Evolutionary conservation across 345 rosid genomes (phyloP).

Genomic region (Rhizophora apiculata): DNA sequence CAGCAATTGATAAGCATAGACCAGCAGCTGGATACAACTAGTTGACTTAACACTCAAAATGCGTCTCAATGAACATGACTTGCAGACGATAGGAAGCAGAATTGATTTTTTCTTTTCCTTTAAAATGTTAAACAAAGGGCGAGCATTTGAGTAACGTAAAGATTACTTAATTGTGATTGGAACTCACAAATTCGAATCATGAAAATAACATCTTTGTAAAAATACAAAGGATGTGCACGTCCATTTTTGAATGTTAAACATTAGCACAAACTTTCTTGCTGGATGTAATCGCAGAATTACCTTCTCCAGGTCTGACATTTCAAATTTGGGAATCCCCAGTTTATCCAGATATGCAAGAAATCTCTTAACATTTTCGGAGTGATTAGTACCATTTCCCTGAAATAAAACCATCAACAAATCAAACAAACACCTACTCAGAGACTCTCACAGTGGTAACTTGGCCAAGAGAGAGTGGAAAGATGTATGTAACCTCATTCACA

Average conservation of each 20-base stretch:
- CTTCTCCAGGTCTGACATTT: slow-evolving; percentile 70
- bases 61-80: no score
- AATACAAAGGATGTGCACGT: no score
- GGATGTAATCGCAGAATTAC: slow-evolving; percentile 28
- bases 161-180: no score
- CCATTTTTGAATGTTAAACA: background rate
- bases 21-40: no score
- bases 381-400: slow-evolving; percentile 46
- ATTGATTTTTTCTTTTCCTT: no score
- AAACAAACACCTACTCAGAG: slow-evolving; percentile 10
- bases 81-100: no score
- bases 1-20: no score
- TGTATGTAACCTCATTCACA: slow-evolving; percentile 38
- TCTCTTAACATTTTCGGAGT: slow-evolving; percentile 46
- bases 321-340: slow-evolving; percentile 61
- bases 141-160: no score
- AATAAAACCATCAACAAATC: slow-evolving; percentile 17
- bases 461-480: background rate
- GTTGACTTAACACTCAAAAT: background rate
- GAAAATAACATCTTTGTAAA: no score
- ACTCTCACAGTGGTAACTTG: background rate
- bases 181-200: no score
- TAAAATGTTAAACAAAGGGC: no score
- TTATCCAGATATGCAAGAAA: slow-evolving; percentile 65
- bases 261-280: background rate